Percentiles rank a stretch among this genome's conserved stretches.
Conservation (phyloP, 371 early-diverging fungal species). For the Apophysomyces trapeziformis region DNA sequence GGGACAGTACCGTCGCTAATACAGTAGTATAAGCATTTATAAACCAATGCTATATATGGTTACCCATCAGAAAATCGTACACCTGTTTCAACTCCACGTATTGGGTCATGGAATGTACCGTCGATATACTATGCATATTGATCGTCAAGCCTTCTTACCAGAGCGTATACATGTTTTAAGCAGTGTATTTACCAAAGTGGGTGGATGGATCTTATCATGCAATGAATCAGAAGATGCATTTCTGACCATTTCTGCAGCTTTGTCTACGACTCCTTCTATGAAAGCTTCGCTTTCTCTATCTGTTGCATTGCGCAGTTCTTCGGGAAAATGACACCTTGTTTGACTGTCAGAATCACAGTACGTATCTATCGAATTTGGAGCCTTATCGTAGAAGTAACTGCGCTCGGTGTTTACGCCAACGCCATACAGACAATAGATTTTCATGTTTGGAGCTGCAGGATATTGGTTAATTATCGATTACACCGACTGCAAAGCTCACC, state of each 20-base stretch:
- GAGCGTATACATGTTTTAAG: neutral
- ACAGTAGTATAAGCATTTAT: neutral
- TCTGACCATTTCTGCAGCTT: neutral
- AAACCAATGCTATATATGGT: constrained; percentile 8
- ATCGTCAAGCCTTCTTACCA: neutral
- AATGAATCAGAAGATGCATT: neutral
- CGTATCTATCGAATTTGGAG: constrained; percentile 6
- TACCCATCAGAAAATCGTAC: constrained; percentile 60
- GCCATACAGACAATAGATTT: constrained; percentile 86
- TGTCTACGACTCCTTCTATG: constrained; percentile 5
- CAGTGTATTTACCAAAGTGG: neutral
- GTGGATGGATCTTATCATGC: neutral
- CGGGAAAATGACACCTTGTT: neutral
- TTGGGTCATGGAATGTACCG: constrained; percentile 40
- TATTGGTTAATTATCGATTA: neutral
- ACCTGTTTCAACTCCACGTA: constrained; percentile 55
- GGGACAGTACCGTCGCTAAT: constrained; percentile 94
- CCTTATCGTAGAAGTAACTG: constrained; percentile 66
- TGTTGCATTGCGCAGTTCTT: neutral
- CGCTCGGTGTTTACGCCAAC: constrained; percentile 82
- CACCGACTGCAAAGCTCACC: constrained; percentile 34
- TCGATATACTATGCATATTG: constrained; percentile 43
- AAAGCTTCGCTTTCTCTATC: constrained; percentile 2
- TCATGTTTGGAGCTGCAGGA: constrained; percentile 68
- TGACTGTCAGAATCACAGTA: constrained; percentile 5